Conservation (phyloP, 1,284 basidiomycete genomes). For the Rugosomyces carneus region DNA sequence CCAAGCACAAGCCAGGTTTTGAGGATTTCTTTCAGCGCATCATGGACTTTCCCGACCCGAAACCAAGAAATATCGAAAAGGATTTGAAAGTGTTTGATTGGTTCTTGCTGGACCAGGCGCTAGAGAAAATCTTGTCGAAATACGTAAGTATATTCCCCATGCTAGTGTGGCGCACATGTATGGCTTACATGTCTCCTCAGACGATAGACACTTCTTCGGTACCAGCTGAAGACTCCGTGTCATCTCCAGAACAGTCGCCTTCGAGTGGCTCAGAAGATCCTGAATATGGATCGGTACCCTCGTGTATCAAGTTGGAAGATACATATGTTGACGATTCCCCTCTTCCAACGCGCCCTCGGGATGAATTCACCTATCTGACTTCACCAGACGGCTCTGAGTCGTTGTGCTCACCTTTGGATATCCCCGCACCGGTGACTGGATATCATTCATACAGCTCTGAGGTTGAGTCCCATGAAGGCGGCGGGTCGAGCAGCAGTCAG, state of each 20-base stretch:
- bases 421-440: slow-evolving; percentile 19
- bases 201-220: slow-evolving; percentile 38
- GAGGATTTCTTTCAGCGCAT: slow-evolving; percentile 90
- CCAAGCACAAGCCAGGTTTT: slow-evolving; percentile 76
- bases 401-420: slow-evolving; percentile 27
- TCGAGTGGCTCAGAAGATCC: slow-evolving; percentile 20
- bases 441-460: slow-evolving; percentile 24
- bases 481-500: slow-evolving; percentile 14
- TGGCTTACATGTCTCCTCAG: slow-evolving; percentile 21
- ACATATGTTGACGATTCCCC: slow-evolving; percentile 12
- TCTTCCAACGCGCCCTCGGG: slow-evolving; percentile 18
- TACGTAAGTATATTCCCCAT: slow-evolving; percentile 56
- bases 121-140: slow-evolving; percentile 93
- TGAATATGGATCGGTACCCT: slow-evolving; percentile 9
- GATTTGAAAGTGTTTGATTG: slow-evolving; percentile 98
- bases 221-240: slow-evolving; percentile 16
- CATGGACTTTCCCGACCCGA: slow-evolving; percentile 93
- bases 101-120: slow-evolving; percentile 71
- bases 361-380: slow-evolving; percentile 25
- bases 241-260: slow-evolving; percentile 29
- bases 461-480: slow-evolving; percentile 7
- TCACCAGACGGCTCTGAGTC: slow-evolving; percentile 22
- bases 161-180: neutral
- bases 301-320: slow-evolving; percentile 13
- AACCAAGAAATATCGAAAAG: slow-evolving; percentile 96